These are phyloP conservation scores for Lotmaria passim DNA, from an alignment of 208 protist genomes.

Conservation along the genomic window DNA sequence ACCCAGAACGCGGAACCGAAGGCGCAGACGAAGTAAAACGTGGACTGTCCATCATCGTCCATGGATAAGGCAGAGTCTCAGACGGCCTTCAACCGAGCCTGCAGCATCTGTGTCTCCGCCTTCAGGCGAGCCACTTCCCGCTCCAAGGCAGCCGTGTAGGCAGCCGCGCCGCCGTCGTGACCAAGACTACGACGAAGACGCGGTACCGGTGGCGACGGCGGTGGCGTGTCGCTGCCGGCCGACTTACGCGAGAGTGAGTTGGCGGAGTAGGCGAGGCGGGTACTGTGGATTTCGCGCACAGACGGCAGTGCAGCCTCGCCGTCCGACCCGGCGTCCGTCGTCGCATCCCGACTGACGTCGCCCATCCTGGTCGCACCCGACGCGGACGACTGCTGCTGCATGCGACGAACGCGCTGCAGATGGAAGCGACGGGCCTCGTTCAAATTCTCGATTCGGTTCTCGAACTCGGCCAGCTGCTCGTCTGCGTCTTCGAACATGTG, in stretches of 20 bases:
- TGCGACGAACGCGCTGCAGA: conserved; percentile 56
- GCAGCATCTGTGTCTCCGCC: background rate
- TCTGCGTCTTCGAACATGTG: conserved; percentile 51
- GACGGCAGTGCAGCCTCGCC: conserved; percentile 21
- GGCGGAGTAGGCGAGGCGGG: conserved; percentile 11
- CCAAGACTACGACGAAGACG: background rate
- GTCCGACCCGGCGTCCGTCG: background rate
- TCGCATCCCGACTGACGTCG: too few species aligned
- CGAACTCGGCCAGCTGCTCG: conserved; percentile 70
- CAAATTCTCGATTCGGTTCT: conserved; percentile 74
- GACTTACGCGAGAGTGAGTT: conserved; percentile 1
- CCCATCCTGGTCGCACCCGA: conserved; percentile 1
- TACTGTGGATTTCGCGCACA: conserved; percentile 28
- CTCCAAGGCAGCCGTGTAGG: conserved; percentile 12
- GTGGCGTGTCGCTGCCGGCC: background rate
- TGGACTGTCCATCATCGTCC: background rate
- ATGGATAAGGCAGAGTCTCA: background rate
- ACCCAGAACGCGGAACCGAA: too few species aligned
- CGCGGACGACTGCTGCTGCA: conserved; percentile 40
- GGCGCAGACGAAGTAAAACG: background rate
- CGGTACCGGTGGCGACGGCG: background rate
- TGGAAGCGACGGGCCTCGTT: conserved; percentile 68
- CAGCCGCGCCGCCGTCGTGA: background rate
- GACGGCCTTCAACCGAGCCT: background rate
- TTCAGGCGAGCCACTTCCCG: conserved; percentile 1